These are phyloP conservation scores for Ganoderma boninense DNA, from an alignment of 1,284 basidiomycete species.

Conservation along the genomic window DNA sequence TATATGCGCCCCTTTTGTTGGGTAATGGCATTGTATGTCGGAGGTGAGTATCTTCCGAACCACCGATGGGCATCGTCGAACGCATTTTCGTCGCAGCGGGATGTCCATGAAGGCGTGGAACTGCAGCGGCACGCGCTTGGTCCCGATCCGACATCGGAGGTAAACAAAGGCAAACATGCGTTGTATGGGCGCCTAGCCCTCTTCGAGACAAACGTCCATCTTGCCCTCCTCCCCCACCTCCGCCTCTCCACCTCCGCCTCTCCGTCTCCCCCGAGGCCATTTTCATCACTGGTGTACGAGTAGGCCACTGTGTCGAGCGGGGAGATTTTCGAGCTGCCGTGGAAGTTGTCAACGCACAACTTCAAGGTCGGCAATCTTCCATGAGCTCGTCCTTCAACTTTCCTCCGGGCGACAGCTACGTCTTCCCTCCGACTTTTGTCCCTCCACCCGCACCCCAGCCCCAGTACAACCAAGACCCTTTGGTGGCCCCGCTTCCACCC, in stretches of 20 bases:
- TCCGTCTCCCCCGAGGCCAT: no score
- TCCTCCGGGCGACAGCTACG: constrained; percentile 29
- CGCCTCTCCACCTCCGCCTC: no score
- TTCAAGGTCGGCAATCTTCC: constrained; percentile 28
- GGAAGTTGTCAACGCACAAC: constrained; percentile 27
- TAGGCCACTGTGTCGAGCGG: no score
- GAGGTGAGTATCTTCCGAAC: not conserved
- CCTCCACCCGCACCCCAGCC: not conserved
- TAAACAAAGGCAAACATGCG: constrained; percentile 37
- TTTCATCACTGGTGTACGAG: no score
- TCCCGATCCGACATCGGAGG: constrained; percentile 18
- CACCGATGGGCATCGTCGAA: not conserved
- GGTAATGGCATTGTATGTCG: not conserved
- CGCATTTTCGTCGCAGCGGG: constrained; percentile 10
- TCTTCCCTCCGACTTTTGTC: constrained; percentile 20
- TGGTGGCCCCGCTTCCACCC: not conserved
- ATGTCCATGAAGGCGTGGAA: constrained; percentile 19
- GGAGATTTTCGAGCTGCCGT: not conserved
- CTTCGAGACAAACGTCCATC: constrained; percentile 30
- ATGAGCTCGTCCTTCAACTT: constrained; percentile 33
- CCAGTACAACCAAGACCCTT: constrained; percentile 8
- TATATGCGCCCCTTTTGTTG: not conserved
- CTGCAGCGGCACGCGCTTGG: constrained; percentile 4
- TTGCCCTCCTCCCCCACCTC: no score
- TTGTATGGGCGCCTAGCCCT: constrained; percentile 23